Evolutionary conservation across 1,284 basidiomycete genomes (phyloP).

Genomic region (Fistulinella cinereoalba): DNA sequence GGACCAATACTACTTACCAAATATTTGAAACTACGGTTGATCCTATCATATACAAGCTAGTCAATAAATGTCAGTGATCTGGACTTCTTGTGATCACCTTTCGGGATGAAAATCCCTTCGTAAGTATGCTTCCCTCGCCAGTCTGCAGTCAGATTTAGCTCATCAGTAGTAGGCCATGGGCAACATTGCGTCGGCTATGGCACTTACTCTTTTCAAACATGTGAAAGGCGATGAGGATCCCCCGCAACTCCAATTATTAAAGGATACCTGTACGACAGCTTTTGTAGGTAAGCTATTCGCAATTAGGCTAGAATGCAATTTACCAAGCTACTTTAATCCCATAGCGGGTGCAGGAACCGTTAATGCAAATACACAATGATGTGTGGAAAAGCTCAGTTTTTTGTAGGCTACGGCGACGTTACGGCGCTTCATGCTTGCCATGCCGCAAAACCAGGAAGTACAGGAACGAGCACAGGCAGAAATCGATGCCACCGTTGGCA

Average conservation of each 20-base stretch:
- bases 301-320: not conserved
- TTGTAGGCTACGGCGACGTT: conserved; percentile 44
- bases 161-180: conserved; percentile 12
- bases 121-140: too few relatives aligned
- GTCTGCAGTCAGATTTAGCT: too few relatives aligned
- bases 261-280: conserved; percentile 21
- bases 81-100: conserved; percentile 27
- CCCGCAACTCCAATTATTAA: conserved; percentile 10
- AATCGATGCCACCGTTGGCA: conserved; percentile 40
- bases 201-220: conserved; percentile 15
- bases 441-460: conserved; percentile 46
- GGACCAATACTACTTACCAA: conserved; percentile 35
- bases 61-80: not conserved
- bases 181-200: conserved; percentile 12
- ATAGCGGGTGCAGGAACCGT: conserved; percentile 27
- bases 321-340: not conserved
- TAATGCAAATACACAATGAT: not conserved
- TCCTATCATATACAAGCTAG: conserved; percentile 12
- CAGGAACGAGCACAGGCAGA: conserved; percentile 44
- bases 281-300: conserved; percentile 22
- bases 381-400: not conserved
- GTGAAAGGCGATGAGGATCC: not conserved
- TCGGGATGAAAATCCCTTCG: conserved; percentile 41
- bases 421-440: conserved; percentile 46
- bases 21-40: conserved; percentile 43